phyloP scores from a whole-genome alignment of 2,329 filamentous ascomycete genomes.

The Aspergillus sp. region DNA sequence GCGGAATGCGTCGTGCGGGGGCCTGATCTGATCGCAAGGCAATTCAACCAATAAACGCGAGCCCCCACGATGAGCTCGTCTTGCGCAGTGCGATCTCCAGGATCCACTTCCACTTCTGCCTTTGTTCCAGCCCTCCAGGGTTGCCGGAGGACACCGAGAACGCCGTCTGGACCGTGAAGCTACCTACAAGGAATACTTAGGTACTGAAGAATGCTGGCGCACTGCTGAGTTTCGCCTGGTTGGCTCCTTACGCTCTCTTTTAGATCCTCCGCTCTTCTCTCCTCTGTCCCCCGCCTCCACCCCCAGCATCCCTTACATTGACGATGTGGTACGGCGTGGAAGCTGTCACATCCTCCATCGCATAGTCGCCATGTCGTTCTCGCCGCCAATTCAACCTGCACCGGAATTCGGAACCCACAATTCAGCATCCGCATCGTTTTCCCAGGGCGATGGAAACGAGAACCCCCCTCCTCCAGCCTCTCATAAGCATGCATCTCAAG shows the following conservation, averaged over 20 bases:
- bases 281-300: background rate
- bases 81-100: background rate
- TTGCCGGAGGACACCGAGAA: background rate
- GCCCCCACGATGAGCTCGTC: background rate
- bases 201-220: background rate
- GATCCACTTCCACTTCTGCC: background rate
- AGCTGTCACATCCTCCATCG: background rate
- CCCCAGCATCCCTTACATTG: background rate
- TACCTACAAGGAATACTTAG: background rate
- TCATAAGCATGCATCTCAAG: slow-evolving; percentile 14
- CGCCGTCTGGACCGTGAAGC: background rate
- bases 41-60: background rate
- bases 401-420: slow-evolving; percentile 1
- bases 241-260: background rate
- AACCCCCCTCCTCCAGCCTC: slow-evolving; percentile 6
- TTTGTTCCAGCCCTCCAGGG: background rate
- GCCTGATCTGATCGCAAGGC: background rate
- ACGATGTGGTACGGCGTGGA: slow-evolving; percentile 15
- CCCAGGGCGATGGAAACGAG: background rate
- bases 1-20: background rate
- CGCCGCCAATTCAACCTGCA: slow-evolving; percentile 8
- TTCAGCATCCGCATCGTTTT: slow-evolving; percentile 1
- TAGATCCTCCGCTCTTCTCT: background rate
- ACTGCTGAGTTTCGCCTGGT: slow-evolving; percentile 2
- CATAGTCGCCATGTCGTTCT: slow-evolving; percentile 18